Percentiles rank a stretch among this genome's conserved stretches.
These are phyloP conservation scores for Rhazya stricta DNA, from an alignment of 257 asterid species.

Conservation along the genomic window DNA sequence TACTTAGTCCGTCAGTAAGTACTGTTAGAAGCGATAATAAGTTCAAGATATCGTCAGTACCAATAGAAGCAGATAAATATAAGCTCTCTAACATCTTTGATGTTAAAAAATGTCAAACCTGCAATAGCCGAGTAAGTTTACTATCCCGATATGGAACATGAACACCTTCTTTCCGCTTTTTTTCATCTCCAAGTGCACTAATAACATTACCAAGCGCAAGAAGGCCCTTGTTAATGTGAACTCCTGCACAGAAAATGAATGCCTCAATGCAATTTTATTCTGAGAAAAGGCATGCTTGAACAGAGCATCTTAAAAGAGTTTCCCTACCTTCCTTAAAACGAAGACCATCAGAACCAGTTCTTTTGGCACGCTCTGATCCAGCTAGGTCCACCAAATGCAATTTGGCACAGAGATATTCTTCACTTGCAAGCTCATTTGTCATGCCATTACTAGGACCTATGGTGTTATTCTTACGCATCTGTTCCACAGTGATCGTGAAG, in stretches of 20 bases:
- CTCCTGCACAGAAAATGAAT: constrained; percentile 48
- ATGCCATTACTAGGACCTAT: constrained; percentile 39
- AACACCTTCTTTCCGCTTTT: constrained; percentile 89
- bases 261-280: constrained; percentile 11
- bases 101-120: constrained; percentile 48
- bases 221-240: constrained; percentile 97
- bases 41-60: not conserved
- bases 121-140: constrained; percentile 96
- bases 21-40: not conserved
- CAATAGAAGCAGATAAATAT: constrained; percentile 1
- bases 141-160: constrained; percentile 99
- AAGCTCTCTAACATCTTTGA: not conserved
- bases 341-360: constrained; percentile 97
- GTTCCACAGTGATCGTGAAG: constrained; percentile 98
- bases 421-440: constrained; percentile 63
- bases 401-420: constrained; percentile 96
- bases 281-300: constrained; percentile 11
- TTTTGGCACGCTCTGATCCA: constrained; percentile 98
- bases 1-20: not conserved
- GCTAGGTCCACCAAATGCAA: constrained; percentile 99
- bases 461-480: constrained; percentile 66
- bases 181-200: constrained; percentile 98
- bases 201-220: constrained; percentile 98
- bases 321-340: constrained; percentile 92
- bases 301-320: constrained; percentile 3